These are phyloP conservation scores for Yamadazyma sp. DNA, from an alignment of 805 yeast species.

Conservation along the genomic window DNA sequence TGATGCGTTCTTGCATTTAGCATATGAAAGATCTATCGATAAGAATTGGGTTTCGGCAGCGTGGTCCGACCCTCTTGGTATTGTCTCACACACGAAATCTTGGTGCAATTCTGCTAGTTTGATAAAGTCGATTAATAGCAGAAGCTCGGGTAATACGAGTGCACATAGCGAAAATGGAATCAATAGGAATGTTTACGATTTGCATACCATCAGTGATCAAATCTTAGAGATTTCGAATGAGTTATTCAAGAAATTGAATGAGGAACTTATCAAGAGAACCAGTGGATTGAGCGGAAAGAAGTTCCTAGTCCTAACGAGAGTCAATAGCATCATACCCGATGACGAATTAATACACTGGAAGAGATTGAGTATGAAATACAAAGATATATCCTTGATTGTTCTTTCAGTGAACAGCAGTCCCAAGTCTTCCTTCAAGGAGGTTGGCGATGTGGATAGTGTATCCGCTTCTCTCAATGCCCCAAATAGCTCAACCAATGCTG, in stretches of 20 bases:
- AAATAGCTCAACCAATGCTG: not conserved
- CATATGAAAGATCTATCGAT: conserved; percentile 80
- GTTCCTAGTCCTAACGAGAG: conserved; percentile 65
- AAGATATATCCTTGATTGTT: conserved; percentile 61
- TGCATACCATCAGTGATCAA: conserved; percentile 58
- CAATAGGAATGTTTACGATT: conserved; percentile 21
- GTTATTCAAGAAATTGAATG: conserved; percentile 38
- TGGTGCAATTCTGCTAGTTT: conserved; percentile 50
- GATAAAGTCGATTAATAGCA: conserved; percentile 3
- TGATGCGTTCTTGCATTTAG: conserved; percentile 79
- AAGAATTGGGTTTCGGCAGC: conserved; percentile 83
- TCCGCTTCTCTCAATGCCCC: not conserved
- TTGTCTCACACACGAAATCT: conserved; percentile 56
- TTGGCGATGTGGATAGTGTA: not conserved
- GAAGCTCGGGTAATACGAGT: conserved; percentile 6
- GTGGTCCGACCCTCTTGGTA: conserved; percentile 86
- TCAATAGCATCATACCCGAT: conserved; percentile 75
- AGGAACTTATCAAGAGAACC: conserved; percentile 30
- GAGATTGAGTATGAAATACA: conserved; percentile 58
- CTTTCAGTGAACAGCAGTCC: conserved; percentile 65
- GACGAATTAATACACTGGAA: conserved; percentile 83
- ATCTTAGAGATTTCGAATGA: conserved; percentile 61
- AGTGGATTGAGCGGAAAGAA: conserved; percentile 50
- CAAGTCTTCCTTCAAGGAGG: conserved; percentile 37
- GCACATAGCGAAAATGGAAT: conserved; percentile 5